These are phyloP conservation scores for Pleurotus pulmonarius DNA, from an alignment of 768 basidiomycete genomes.

Conservation along the genomic window DNA sequence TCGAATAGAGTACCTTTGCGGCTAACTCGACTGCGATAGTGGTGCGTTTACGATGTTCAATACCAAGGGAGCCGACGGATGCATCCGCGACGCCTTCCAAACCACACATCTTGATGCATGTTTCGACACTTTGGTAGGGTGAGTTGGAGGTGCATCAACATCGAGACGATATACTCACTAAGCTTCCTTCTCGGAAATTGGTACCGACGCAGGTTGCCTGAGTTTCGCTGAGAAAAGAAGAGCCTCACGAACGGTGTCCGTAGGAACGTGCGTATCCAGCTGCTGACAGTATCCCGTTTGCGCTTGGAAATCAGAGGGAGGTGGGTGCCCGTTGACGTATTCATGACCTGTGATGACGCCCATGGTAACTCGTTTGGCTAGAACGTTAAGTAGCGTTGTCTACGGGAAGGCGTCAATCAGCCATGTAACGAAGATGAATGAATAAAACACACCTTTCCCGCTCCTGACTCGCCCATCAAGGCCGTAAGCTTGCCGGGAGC, in stretches of 20 bases:
- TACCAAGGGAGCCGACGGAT: constrained; percentile 51
- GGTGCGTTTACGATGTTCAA: constrained; percentile 51
- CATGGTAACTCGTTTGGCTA: constrained; percentile 44
- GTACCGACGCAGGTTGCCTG: constrained; percentile 66
- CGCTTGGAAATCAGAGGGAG: constrained; percentile 57
- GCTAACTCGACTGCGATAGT: constrained; percentile 63
- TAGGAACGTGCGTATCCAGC: constrained; percentile 74
- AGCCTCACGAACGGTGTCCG: constrained; percentile 78
- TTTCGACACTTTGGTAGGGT: no score
- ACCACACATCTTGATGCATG: constrained; percentile 62
- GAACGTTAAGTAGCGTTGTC: constrained; percentile 59
- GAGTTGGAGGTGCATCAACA: no score
- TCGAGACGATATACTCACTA: no score
- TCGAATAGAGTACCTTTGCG: constrained; percentile 59
- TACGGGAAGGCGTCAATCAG: constrained; percentile 27
- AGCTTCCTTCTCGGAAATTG: constrained; percentile 68
- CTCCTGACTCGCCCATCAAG: constrained; percentile 51
- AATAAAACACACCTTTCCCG: constrained; percentile 37
- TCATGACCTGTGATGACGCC: constrained; percentile 50
- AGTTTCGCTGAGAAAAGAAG: constrained; percentile 76
- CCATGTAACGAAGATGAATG: constrained; percentile 31
- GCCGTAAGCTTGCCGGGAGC: constrained; percentile 73
- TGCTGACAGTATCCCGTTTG: constrained; percentile 88
- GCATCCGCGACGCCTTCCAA: constrained; percentile 59
- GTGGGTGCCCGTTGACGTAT: constrained; percentile 50